phyloP scores from a whole-genome alignment of 2,329 filamentous ascomycete genomes.

The Chalaropsis thielavioides region DNA sequence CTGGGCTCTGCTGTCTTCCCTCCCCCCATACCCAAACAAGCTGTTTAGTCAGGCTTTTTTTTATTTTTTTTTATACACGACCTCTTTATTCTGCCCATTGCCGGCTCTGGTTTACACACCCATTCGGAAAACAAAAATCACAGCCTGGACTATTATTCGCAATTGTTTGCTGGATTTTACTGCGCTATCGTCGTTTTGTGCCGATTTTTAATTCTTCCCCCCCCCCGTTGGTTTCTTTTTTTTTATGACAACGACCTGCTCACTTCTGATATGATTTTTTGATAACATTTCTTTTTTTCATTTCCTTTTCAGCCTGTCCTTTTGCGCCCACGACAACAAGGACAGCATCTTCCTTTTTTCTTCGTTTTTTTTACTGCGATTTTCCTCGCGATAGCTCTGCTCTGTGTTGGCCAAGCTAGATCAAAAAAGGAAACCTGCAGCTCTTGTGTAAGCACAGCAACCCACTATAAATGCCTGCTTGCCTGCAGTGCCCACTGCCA shows the following conservation, averaged over 20 bases:
- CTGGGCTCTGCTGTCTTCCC: slow-evolving; percentile 1
- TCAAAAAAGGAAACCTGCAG: slow-evolving; percentile 10
- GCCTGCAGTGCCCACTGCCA: neutral
- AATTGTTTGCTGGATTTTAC: neutral
- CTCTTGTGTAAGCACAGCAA: slow-evolving; percentile 12
- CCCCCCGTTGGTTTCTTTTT: neutral
- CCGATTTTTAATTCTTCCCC: slow-evolving; percentile 7
- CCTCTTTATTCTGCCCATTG: slow-evolving; percentile 5
- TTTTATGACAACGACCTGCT: neutral
- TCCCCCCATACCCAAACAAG: slow-evolving; percentile 1
- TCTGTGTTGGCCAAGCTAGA: neutral
- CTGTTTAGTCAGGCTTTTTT: slow-evolving; percentile 6
- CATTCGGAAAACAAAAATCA: neutral
- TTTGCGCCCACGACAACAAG: neutral
- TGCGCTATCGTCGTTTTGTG: neutral
- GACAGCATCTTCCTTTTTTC: neutral
- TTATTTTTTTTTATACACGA: slow-evolving; percentile 7
- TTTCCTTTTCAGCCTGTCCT: slow-evolving; percentile 7
- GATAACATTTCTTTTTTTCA: neutral
- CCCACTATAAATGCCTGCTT: neutral
- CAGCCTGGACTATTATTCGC: neutral
- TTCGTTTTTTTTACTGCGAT: neutral
- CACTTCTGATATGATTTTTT: neutral
- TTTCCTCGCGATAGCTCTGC: neutral
- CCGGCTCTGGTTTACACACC: neutral